These are phyloP conservation scores for Fusarium mangiferae DNA, from an alignment of 2,329 filamentous ascomycete species.

Conservation along the genomic window DNA sequence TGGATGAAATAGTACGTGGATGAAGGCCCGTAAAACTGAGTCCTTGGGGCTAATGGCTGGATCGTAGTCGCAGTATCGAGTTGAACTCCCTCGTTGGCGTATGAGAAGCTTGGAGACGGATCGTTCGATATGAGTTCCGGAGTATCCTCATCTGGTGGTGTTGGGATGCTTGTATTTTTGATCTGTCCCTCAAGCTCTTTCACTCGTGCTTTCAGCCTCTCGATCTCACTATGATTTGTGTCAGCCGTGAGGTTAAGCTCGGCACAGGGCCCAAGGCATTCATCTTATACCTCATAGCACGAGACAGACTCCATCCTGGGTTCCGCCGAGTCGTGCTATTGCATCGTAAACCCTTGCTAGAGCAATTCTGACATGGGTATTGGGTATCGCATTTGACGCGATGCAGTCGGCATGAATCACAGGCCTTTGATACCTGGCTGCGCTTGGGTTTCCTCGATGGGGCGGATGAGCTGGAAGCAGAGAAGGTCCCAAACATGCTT, in stretches of 20 bases:
- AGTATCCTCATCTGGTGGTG: fast-evolving
- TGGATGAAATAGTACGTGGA: background rate
- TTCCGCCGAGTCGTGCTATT: background rate
- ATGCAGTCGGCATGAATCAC: background rate
- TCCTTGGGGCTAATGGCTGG: background rate
- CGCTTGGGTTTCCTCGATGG: background rate
- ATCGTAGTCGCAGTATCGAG: fast-evolving
- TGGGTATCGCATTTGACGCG: background rate
- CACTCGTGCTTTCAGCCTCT: background rate
- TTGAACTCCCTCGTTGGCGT: background rate
- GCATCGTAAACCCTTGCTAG: background rate
- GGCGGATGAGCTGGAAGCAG: background rate
- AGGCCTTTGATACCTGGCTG: background rate
- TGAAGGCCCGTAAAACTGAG: background rate
- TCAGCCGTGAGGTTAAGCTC: background rate
- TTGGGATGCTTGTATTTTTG: background rate
- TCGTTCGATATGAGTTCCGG: fast-evolving
- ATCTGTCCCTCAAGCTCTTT: background rate
- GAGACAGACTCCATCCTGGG: background rate
- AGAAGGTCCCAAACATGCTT: background rate
- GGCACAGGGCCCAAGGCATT: background rate
- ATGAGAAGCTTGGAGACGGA: fast-evolving
- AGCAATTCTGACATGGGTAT: background rate
- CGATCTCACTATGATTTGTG: background rate
- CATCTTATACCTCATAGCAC: background rate